Conservation (phyloP, 164 flowering plant species). For the Warburgia ugandensis region DNA sequence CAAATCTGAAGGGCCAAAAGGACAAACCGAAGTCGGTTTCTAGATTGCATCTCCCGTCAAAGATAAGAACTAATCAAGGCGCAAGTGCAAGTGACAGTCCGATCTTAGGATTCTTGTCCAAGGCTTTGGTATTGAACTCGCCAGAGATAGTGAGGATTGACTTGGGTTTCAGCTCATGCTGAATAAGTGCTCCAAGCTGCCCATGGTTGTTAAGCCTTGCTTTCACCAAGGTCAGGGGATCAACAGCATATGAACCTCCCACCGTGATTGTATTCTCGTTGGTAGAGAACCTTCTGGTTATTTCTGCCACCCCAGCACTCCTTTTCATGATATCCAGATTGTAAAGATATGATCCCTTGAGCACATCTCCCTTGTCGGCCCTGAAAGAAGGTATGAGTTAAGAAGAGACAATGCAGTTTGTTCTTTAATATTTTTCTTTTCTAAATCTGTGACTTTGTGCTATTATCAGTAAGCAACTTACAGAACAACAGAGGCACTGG, state of each 20-base stretch:
- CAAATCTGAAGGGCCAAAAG: too few species aligned
- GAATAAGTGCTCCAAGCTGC: slow-evolving; percentile 68
- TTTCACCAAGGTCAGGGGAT: slow-evolving; percentile 59
- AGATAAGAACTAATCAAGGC: too few species aligned
- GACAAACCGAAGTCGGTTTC: too few species aligned
- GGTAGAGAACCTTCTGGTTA: slow-evolving; percentile 69
- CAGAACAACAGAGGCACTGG: slow-evolving; percentile 71
- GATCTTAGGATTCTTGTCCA: slow-evolving; percentile 73
- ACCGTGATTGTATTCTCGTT: slow-evolving; percentile 92
- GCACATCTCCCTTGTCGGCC: slow-evolving; percentile 80
- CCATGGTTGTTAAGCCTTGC: slow-evolving; percentile 90
- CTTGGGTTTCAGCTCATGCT: slow-evolving; percentile 72
- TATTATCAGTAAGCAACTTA: too few species aligned
- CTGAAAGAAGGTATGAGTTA: slow-evolving; percentile 27
- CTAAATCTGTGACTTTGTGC: too few species aligned
- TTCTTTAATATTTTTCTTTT: too few species aligned
- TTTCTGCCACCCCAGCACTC: slow-evolving; percentile 67
- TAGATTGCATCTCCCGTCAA: too few species aligned
- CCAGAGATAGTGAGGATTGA: slow-evolving; percentile 68
- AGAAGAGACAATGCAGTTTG: too few species aligned
- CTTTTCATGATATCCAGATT: slow-evolving; percentile 49
- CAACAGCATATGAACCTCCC: slow-evolving; percentile 69
- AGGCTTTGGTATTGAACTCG: slow-evolving; percentile 78
- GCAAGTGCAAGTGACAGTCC: slow-evolving; percentile 79
- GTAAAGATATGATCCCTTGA: slow-evolving; percentile 67